A percentile compares a stretch with the other conserved stretches of the same genome.
These are phyloP conservation scores for Scytalidium lignicola DNA, from an alignment of 2,329 filamentous ascomycete genomes.

Conservation along the genomic window DNA sequence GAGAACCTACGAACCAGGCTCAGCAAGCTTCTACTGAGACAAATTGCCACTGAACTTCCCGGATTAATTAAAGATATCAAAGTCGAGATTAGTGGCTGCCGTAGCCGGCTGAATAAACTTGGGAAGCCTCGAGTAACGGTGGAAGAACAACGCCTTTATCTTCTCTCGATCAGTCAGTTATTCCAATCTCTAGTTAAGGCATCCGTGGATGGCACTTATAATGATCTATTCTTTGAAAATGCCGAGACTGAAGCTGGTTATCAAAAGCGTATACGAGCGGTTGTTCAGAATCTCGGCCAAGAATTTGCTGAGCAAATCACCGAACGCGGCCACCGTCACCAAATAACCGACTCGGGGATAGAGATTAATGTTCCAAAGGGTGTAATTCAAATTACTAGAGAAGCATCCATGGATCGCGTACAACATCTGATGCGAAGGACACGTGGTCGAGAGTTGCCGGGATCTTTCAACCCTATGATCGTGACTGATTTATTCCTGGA, in stretches of 20 bases:
- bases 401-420: constrained; percentile 36
- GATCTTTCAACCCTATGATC: constrained; percentile 55
- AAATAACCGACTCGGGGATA: constrained; percentile 24
- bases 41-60: constrained; percentile 43
- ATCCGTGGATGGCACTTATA: constrained; percentile 48
- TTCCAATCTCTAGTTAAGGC: constrained; percentile 41
- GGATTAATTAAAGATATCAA: constrained; percentile 39
- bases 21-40: constrained; percentile 42
- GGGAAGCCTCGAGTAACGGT: constrained; percentile 42
- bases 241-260: constrained; percentile 28
- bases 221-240: constrained; percentile 43
- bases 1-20: constrained; percentile 41
- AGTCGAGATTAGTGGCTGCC: constrained; percentile 28
- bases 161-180: constrained; percentile 39
- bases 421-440: constrained; percentile 33
- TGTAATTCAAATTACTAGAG: constrained; percentile 22
- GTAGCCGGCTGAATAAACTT: constrained; percentile 36
- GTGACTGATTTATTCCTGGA: constrained; percentile 55
- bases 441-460: constrained; percentile 52
- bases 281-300: constrained; percentile 44
- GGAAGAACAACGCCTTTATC: constrained; percentile 41
- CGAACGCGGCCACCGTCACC: constrained; percentile 34
- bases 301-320: constrained; percentile 42
- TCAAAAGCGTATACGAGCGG: constrained; percentile 44
- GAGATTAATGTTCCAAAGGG: constrained; percentile 11